These are phyloP conservation scores for Blumeria hordei DNA, from an alignment of 2,329 filamentous ascomycete genomes.

Conservation along the genomic window DNA sequence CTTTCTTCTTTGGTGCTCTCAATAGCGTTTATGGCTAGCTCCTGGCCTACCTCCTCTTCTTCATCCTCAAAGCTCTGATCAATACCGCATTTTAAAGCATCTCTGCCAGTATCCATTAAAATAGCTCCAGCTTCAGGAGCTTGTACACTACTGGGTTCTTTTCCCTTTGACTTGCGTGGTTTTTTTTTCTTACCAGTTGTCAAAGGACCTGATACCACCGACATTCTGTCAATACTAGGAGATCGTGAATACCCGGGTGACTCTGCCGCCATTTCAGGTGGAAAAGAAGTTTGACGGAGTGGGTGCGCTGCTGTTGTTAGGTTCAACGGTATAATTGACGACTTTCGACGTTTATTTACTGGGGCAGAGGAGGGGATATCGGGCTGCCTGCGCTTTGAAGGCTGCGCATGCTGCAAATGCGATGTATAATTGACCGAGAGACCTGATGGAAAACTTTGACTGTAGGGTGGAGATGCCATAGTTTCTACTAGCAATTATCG, in stretches of 20 bases:
- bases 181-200: constrained; percentile 31
- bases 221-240: constrained; percentile 36
- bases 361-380: constrained; percentile 25
- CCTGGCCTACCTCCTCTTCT: constrained; percentile 22
- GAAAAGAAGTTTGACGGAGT: constrained; percentile 61
- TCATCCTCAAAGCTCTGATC: constrained; percentile 26
- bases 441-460: constrained; percentile 8
- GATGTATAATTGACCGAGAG: constrained; percentile 30
- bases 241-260: constrained; percentile 29
- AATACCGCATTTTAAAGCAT: constrained; percentile 18
- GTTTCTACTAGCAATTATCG: background rate
- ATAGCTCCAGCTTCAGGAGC: constrained; percentile 22
- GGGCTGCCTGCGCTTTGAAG: constrained; percentile 38
- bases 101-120: constrained; percentile 17
- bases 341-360: constrained; percentile 42
- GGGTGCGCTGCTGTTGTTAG: constrained; percentile 37
- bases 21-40: constrained; percentile 31
- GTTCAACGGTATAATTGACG: constrained; percentile 33
- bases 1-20: constrained; percentile 43
- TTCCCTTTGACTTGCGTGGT: constrained; percentile 34
- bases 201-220: constrained; percentile 35
- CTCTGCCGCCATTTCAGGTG: constrained; percentile 27
- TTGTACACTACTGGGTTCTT: constrained; percentile 23
- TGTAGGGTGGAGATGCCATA: constrained; percentile 14
- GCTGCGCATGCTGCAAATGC: constrained; percentile 26